Evolutionary conservation across 345 rosid genomes (phyloP).

Genomic region (Melaleuca quinquenervia): DNA sequence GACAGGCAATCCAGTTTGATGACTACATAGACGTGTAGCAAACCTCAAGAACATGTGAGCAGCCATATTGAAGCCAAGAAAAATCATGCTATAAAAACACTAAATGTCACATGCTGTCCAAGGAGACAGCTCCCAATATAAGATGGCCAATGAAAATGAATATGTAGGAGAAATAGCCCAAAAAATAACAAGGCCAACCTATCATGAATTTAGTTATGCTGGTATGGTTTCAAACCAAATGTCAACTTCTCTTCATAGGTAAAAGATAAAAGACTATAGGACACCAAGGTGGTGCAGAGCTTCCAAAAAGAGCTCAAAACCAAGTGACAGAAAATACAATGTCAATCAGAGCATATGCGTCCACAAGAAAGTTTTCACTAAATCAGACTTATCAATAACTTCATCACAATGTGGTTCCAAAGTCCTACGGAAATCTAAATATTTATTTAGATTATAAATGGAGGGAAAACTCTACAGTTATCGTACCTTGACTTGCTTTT

Average conservation of each 20-base stretch:
- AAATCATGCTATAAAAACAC: background rate
- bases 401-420: background rate
- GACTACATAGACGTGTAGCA: background rate
- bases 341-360: background rate
- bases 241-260: background rate
- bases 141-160: background rate
- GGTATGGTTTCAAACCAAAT: background rate
- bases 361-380: background rate
- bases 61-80: background rate
- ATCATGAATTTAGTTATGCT: background rate
- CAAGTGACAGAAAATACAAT: background rate
- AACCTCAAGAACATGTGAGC: background rate
- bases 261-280: background rate
- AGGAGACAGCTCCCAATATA: background rate
- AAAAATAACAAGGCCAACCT: background rate
- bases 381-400: background rate
- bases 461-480: background rate
- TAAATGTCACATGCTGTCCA: background rate
- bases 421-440: background rate
- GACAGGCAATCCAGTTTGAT: background rate
- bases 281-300: background rate
- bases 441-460: background rate
- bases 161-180: background rate
- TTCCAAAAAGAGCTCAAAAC: background rate
- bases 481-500: conserved; percentile 92